Evolutionary conservation across 2,329 filamentous ascomycete genomes (phyloP).

Genomic region (Septoria linicola): DNA sequence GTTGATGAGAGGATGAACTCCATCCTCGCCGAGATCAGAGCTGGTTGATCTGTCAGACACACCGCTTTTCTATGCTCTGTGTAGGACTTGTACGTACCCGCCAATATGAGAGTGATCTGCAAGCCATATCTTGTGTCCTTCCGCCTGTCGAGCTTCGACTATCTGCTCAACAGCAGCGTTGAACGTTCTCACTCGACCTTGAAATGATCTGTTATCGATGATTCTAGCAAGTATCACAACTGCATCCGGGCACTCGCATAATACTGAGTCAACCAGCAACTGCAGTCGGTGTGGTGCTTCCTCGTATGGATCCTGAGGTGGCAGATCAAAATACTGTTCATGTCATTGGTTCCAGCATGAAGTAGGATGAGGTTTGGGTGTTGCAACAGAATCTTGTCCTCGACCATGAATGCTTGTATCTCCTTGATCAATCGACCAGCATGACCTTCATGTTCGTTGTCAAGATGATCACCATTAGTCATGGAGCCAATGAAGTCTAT

Average conservation of each 20-base stretch:
- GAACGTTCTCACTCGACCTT: constrained; percentile 26
- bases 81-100: background rate
- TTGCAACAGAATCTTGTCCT: constrained; percentile 15
- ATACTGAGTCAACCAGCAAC: constrained; percentile 37
- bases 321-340: constrained; percentile 20
- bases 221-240: constrained; percentile 42
- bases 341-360: constrained; percentile 40
- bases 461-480: constrained; percentile 16
- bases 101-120: constrained; percentile 29
- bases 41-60: too few relatives aligned
- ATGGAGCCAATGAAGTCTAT: constrained; percentile 19
- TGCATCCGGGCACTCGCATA: constrained; percentile 34
- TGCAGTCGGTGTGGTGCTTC: constrained; percentile 39
- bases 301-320: constrained; percentile 26
- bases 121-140: constrained; percentile 32
- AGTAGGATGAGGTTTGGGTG: constrained; percentile 38
- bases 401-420: constrained; percentile 9
- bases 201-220: constrained; percentile 27
- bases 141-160: constrained; percentile 23
- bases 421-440: constrained; percentile 16
- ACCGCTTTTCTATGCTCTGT: too few relatives aligned
- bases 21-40: constrained; percentile 7
- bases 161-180: constrained; percentile 32
- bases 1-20: constrained; percentile 2
- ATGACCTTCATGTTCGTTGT: constrained; percentile 20